Evolutionary conservation across 192 early-diverging fungal genomes (phyloP), one percentile per base, ranked within the genome.

Genomic region (Lunasporangiospora selenospora): DNA sequence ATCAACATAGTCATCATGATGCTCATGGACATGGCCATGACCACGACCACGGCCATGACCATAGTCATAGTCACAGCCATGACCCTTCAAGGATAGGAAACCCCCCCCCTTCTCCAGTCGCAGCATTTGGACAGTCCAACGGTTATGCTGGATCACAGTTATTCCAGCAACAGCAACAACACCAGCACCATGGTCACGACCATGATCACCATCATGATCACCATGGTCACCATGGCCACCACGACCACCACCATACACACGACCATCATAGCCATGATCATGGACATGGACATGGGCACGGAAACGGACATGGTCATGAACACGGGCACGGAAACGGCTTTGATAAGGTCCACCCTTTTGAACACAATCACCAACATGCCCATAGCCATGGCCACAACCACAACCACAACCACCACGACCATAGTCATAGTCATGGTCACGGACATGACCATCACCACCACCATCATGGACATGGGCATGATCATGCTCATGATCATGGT

Each of bases 1-100:
- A 58, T 43, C 27, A 70, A n/a, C 44, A 47, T 1, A 4, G 38
- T 10, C 57, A 67, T 34, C 34, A 67, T 31, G 64, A 69, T 40
- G 38, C 24, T 19, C 67, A 62, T 54, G 37, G 4, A 23, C 34
- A 52, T 24, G 31, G 32, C 6, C 50, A 38, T 24, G 6, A 6
- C 50, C 13, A 52, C 19, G 6, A 30, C 4, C 31, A 37, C 33
- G 18, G 50, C 27, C 43, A 36, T 38, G 49, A 67, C 47, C 65
- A 69, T 29, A 10, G 31, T 32, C 55, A 75, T 41, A 24, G 24
- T 6, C 58, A 61, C 45, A 23, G 48, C 5, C 46, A 65, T 41
- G 31, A 37, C 42, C n/a, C n/a, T n/a, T n/a, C n/a, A n/a, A n/a
- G n/a, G n/a, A n/a, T n/a, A n/a, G n/a, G n/a, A n/a, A n/a, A n/a